phyloP scores from a whole-genome alignment of 2,329 filamentous ascomycete genomes.

The Xenoacremonium recifei region DNA sequence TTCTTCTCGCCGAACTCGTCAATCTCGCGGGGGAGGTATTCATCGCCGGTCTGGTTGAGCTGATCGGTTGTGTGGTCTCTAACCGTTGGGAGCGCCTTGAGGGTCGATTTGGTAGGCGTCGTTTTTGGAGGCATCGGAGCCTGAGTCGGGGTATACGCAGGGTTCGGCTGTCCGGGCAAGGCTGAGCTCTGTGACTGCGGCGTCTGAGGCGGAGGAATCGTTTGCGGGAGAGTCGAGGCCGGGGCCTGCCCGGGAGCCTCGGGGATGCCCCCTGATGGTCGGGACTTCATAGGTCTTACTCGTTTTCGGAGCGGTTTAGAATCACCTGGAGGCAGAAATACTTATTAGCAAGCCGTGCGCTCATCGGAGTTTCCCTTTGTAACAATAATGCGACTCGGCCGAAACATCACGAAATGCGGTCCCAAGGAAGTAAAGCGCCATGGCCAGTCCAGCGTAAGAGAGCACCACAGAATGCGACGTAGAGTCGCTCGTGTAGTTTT shows the following conservation, averaged over 20 bases:
- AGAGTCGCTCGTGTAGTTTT: constrained; percentile 34
- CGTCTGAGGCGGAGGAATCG: constrained; percentile 51
- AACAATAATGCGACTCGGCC: no score
- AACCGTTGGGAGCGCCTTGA: constrained; percentile 94
- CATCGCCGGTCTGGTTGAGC: constrained; percentile 82
- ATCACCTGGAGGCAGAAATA: constrained; percentile 40
- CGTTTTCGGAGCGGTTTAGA: constrained; percentile 52
- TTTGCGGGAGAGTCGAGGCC: constrained; percentile 40
- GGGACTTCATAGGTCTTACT: constrained; percentile 62
- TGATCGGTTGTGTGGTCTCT: constrained; percentile 97
- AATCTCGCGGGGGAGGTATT: constrained; percentile 90
- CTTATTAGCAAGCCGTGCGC: constrained; percentile 28
- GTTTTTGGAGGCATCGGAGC: constrained; percentile 67
- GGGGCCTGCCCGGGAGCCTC: constrained; percentile 57
- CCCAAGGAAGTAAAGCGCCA: no score
- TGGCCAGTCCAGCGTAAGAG: constrained; percentile 16
- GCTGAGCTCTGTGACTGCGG: constrained; percentile 50
- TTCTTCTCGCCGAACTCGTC: constrained; percentile 95
- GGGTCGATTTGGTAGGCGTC: constrained; percentile 76
- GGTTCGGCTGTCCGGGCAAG: constrained; percentile 41
- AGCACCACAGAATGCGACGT: constrained; percentile 19
- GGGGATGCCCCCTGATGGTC: constrained; percentile 48
- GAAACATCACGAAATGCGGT: no score
- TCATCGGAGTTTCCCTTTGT: no score
- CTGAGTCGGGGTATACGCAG: constrained; percentile 38